Evolutionary conservation across 495 filamentous ascomycete species (phyloP).

Genomic region (Daldinia bambusicola): DNA sequence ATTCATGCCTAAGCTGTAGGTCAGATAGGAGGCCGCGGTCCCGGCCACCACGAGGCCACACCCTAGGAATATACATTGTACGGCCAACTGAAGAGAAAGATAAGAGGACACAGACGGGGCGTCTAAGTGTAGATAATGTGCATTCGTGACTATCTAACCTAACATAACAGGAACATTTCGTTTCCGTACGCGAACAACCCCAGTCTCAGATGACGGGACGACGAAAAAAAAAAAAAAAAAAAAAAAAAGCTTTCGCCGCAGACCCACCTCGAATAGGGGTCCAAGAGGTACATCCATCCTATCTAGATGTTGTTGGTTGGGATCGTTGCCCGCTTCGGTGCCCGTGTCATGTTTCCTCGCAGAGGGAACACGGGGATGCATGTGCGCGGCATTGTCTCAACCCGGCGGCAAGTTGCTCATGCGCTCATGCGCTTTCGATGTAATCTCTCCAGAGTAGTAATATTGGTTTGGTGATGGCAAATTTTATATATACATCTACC

Average conservation of each 20-base stretch:
- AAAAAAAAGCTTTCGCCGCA: slow-evolving; percentile 36
- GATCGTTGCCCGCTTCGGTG: slow-evolving; percentile 19
- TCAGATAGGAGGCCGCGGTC: slow-evolving; percentile 24
- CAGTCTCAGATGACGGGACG: slow-evolving; percentile 22
- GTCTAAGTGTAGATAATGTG: slow-evolving; percentile 1
- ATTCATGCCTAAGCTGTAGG: slow-evolving; percentile 34
- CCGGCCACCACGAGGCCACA: slow-evolving; percentile 22
- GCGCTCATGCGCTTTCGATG: slow-evolving; percentile 14
- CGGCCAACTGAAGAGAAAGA: not conserved
- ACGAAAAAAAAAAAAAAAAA: too few relatives aligned
- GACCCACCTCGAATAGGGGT: slow-evolving; percentile 7
- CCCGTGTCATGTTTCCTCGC: slow-evolving; percentile 41
- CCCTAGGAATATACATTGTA: not conserved
- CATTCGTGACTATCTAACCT: not conserved
- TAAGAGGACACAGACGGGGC: slow-evolving; percentile 9
- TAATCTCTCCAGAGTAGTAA: not conserved
- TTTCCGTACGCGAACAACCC: slow-evolving; percentile 5
- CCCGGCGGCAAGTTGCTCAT: slow-evolving; percentile 32
- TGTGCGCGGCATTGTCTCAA: slow-evolving; percentile 41
- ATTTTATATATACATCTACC: too few relatives aligned
- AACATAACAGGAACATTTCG: not conserved
- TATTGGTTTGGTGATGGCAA: not conserved
- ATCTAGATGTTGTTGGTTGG: not conserved
- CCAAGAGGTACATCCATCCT: slow-evolving; percentile 6
- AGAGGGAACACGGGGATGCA: slow-evolving; percentile 26